Evolutionary conservation across 2,329 filamentous ascomycete species (phyloP).

Genomic region (Neopestalotiopsis clavispora): DNA sequence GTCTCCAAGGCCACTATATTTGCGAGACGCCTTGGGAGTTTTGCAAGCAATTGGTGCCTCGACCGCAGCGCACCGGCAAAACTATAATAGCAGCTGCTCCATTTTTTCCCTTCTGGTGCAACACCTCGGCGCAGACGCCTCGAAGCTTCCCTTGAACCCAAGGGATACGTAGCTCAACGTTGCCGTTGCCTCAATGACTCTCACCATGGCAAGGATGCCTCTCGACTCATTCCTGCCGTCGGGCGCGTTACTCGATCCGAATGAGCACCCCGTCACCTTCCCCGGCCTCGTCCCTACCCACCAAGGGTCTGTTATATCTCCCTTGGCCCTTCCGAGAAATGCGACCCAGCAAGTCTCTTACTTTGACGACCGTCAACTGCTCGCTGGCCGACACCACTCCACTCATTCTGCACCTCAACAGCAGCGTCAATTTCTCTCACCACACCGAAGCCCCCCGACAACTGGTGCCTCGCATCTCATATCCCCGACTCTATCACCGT

Average conservation of each 20-base stretch:
- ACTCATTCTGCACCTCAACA: slow-evolving; percentile 27
- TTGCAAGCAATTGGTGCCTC: neutral
- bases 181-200: slow-evolving; percentile 29
- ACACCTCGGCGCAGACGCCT: slow-evolving; percentile 6
- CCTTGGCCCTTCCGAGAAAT: slow-evolving; percentile 42
- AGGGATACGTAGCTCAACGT: slow-evolving; percentile 3
- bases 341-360: slow-evolving; percentile 40
- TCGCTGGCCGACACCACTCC: slow-evolving; percentile 29
- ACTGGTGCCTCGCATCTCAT: slow-evolving; percentile 23
- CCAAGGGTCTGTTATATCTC: slow-evolving; percentile 43
- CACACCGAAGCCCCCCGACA: slow-evolving; percentile 28
- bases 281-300: slow-evolving; percentile 28
- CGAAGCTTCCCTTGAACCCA: neutral
- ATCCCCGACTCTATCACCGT: slow-evolving; percentile 23
- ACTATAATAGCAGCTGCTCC: slow-evolving; percentile 7
- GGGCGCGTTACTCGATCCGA: slow-evolving; percentile 39
- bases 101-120: neutral
- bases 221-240: slow-evolving; percentile 49
- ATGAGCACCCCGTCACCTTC: slow-evolving; percentile 33
- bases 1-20: neutral
- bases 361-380: slow-evolving; percentile 38
- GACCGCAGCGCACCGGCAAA: slow-evolving; percentile 7
- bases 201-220: slow-evolving; percentile 46
- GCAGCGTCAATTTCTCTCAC: slow-evolving; percentile 29
- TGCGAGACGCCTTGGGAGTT: neutral